A percentile compares a stretch with the other conserved stretches of the same genome.
Conservation (phyloP, 371 early-diverging fungal species). For the Apophysomyces variabilis region DNA sequence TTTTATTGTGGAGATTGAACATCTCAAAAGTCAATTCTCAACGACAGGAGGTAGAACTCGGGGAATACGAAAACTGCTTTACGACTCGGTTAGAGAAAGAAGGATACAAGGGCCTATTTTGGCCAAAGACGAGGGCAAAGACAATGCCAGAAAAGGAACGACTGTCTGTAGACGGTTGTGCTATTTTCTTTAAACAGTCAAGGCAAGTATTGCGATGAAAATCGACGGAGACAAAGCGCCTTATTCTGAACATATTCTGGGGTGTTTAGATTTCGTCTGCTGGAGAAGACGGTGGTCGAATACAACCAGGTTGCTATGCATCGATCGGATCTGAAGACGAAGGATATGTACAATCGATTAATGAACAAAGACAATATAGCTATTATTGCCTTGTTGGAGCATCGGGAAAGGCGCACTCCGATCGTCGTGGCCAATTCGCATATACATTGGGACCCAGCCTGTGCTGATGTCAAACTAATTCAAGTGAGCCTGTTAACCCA, state of each 20-base stretch:
- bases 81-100: slow-evolving; percentile 66
- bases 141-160: slow-evolving; percentile 86
- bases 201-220: slow-evolving; percentile 50
- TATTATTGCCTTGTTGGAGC: slow-evolving; percentile 78
- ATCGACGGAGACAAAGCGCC: background rate
- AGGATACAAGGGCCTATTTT: slow-evolving; percentile 88
- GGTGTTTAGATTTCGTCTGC: slow-evolving; percentile 60
- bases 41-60: slow-evolving; percentile 79
- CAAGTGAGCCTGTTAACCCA: slow-evolving; percentile 92
- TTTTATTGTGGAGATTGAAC: slow-evolving; percentile 57
- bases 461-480: slow-evolving; percentile 92
- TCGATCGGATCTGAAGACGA: slow-evolving; percentile 78
- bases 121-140: slow-evolving; percentile 86
- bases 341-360: slow-evolving; percentile 87
- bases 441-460: slow-evolving; percentile 87
- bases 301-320: slow-evolving; percentile 87
- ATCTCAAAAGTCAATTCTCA: slow-evolving; percentile 15
- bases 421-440: slow-evolving; percentile 89
- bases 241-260: background rate
- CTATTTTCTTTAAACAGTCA: slow-evolving; percentile 85
- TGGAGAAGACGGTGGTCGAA: slow-evolving; percentile 80
- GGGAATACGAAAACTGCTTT: slow-evolving; percentile 82
- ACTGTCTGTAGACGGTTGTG: slow-evolving; percentile 90
- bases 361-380: slow-evolving; percentile 95
- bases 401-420: slow-evolving; percentile 61